These are phyloP conservation scores for Wickerhamomyces rabaulensis DNA, from an alignment of 805 yeast species.

Conservation along the genomic window DNA sequence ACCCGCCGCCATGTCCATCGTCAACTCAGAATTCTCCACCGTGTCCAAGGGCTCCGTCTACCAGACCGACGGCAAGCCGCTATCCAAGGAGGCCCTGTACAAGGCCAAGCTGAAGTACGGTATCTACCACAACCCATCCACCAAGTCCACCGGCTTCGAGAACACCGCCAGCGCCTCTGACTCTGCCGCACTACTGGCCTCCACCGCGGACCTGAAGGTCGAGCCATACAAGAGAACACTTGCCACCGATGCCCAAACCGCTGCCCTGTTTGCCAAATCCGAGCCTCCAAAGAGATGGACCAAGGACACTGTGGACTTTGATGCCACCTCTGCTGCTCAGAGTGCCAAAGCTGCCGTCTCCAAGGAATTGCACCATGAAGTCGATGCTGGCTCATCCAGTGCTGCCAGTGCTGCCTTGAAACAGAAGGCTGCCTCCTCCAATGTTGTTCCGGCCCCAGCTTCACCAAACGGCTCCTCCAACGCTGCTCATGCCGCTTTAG, in stretches of 20 bases:
- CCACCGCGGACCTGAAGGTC: conserved; percentile 57
- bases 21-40: conserved; percentile 16
- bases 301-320: conserved; percentile 44
- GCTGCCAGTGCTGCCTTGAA: conserved; percentile 2
- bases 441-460: background rate
- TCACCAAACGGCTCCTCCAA: conserved; percentile 4
- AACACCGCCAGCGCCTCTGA: conserved; percentile 54
- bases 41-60: conserved; percentile 39
- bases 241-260: conserved; percentile 62
- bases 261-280: conserved; percentile 48
- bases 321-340: conserved; percentile 42
- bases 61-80: conserved; percentile 64
- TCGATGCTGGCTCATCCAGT: conserved; percentile 6
- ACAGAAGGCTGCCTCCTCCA: background rate
- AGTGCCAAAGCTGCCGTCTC: conserved; percentile 11
- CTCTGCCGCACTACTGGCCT: conserved; percentile 73
- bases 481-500: conserved; percentile 20
- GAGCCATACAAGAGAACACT: conserved; percentile 58
- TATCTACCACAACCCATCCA: conserved; percentile 47
- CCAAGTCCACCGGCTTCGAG: conserved; percentile 51
- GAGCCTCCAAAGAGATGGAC: conserved; percentile 45
- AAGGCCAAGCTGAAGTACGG: conserved; percentile 71
- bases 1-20: conserved; percentile 16
- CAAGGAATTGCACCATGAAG: background rate
- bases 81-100: conserved; percentile 70